Evolutionary conservation across 495 filamentous ascomycete species (phyloP), one percentile per base, ranked within the genome.

Genomic region (Penicillium canariense): DNA sequence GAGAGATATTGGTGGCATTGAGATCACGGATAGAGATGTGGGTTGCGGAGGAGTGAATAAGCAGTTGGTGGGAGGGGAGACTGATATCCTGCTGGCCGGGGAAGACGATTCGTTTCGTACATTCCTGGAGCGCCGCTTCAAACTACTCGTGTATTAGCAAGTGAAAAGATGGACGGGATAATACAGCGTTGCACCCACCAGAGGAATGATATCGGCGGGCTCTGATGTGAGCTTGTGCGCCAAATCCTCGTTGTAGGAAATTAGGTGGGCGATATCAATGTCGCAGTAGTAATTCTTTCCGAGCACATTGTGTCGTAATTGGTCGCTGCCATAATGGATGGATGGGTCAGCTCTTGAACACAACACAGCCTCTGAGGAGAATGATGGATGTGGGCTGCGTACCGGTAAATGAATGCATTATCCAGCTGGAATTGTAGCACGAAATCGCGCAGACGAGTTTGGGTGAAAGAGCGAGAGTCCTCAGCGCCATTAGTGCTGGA

Each of bases 221-320:
- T 97, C 92, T 26, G 87, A 92, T 15, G 87, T 88, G 48, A 99
- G 81, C 65, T 87, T 86, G 71, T 96, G 89, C 31, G 93, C 95
- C 51, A 99, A 81, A 66, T 97, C 91, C 70, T 97, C 95, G 61
- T 97, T 95, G 75, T 91, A 97, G 47, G 88, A 94, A 68, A 96
- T 96, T 34, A 99, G 76, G 69, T 99, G 95, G 31, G 89, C 89
- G 59, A 99, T 90, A 70, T 99, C 93, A 58, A 99, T 86, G 70
- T 99, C 94, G 74, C 94, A 97, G 74, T 87, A 96, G 72, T 92
- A 97, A 63, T 93, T 89, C 68, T 96, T 96, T 11, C 96, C 83
- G 0, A 99, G 81, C 27, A 91, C 92, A 75, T 99, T 97, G 64
- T 97, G 92, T 56, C 91, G 85, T 52, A 99, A 81, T 76, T 96